Evolutionary conservation across 2,329 filamentous ascomycete genomes (phyloP), one percentile per base, ranked within the genome.

Genomic region (Zymoseptoria brevis): DNA sequence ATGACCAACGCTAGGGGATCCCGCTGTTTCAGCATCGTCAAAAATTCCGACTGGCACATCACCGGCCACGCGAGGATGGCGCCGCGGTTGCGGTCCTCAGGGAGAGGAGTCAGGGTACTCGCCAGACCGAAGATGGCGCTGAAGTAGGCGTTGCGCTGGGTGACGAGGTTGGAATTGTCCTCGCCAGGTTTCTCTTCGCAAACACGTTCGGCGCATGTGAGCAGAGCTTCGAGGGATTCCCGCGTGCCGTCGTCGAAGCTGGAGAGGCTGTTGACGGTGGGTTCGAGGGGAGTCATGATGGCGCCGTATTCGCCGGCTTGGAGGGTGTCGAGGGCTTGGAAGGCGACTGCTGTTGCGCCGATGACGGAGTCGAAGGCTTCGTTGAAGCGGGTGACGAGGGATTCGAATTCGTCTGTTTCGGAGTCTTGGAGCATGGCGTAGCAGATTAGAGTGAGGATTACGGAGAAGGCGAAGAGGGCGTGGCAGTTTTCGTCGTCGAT

Each of bases 401-500:
- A 29, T 3, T 58, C 57, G 0, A 58, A 55, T 16, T 55, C 35
- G 13, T 60, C 53, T 8, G 45, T 41, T 2, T 57, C 35, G 13
- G 62, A 56, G 16, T 54, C 56, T 19, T 58, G 57, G 4, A 66
- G 59, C 55, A 66, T 58, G 48, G 57, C 60, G 8, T 62, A 63
- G 52, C 62, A 66, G 13, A 61, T 49, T 13, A 60, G 26, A 5
- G 56, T 56, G 4, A 64, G 60, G 8, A 66, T 30, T 8, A 64
- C 48, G 7, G 62, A 63, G 58, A 66, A 66, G 7, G 60, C 62
- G 55, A 66, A 66, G 2, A 66, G 53, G 1, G 64, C 64, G 45
- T 66, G 60, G 58, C 62, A 64, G 29, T 66, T 66, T 3, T 64
- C 59, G 26, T 64, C 56, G 50, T 64, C 57, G 53, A 66, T 64